Base-by-base conservation (phyloP, 1,139 yeast species). In the Arxiozyma slooffiae region DNA sequence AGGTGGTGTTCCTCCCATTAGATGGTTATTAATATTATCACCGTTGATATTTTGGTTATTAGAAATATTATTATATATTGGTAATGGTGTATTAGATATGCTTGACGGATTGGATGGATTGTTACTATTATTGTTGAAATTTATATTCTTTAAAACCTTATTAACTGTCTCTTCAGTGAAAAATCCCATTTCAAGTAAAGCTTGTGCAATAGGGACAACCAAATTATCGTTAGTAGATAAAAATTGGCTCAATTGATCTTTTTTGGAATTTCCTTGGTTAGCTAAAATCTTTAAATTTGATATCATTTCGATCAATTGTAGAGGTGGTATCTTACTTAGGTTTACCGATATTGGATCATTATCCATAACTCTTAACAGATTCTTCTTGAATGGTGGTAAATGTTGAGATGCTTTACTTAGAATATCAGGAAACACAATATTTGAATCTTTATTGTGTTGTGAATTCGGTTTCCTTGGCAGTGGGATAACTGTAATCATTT, bases 121-220 rank as follows among this genome's bases (percentile, higher is more conserved):
- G 26, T 21, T n/a, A 36, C 24, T n/a, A 23, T 8, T 21, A 6
- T 24, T 52, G 51, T 44, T 55, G 65, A 41, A 52, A 50, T 44
- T 44, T 60, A 44, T 47, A 54, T 39, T 58, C 42, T 59, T 62
- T 58, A 70, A 62, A 4, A 76, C 73, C 44, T 71, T 77, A 38
- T 75, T 72, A 26, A 84, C 79, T 20, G 82, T 83, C 41, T 79
- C 81, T 41, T 75, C 73, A 62, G 83, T 85, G 36, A 84, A 78
- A 47, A 84, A 73, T 0, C 92, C 94, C 90, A 84, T 83, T 46
- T 82, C 71, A n/a, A 84, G 66, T 54, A 85, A 70, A 2, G 88
- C 85, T 63, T 85, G 92, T 0, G 89, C 80, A 0, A 85, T 80
- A 1, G 85, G 74, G 2, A 79, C 70, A 4, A 88, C 82, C 45